Conservation (phyloP, 441 rosid species). For the Isatis lusitanica region DNA sequence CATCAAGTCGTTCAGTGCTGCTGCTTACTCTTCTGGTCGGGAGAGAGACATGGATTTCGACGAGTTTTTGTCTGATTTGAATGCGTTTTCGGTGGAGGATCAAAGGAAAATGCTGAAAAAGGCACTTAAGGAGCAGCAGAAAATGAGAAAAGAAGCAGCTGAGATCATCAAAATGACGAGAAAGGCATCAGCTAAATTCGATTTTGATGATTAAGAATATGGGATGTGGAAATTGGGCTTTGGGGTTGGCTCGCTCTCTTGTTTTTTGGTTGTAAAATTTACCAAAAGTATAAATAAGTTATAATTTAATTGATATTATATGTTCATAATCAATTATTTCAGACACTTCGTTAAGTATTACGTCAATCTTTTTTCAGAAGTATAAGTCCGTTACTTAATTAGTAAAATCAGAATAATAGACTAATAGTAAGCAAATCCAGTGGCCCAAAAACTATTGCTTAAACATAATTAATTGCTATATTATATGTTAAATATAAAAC, state of each 20-base stretch:
- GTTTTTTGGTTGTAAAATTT: neutral
- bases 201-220: slow-evolving; percentile 30
- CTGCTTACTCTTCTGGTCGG: slow-evolving; percentile 26
- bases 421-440: too few species aligned
- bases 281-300: slow-evolving; percentile 9
- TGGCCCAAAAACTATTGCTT: too few species aligned
- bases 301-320: neutral
- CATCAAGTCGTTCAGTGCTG: slow-evolving; percentile 8
- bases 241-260: neutral
- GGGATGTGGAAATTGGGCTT: neutral
- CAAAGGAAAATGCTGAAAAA: slow-evolving; percentile 52
- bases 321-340: neutral
- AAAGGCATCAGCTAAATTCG: slow-evolving; percentile 57
- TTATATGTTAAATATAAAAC: too few species aligned
- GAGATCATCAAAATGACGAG: slow-evolving; percentile 64
- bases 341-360: too few species aligned
- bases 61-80: slow-evolving; percentile 52
- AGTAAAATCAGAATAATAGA: too few species aligned
- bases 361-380: too few species aligned
- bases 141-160: slow-evolving; percentile 63
- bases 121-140: slow-evolving; percentile 68
- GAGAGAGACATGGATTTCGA: slow-evolving; percentile 39
- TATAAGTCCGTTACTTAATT: too few species aligned
- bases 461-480: too few species aligned
- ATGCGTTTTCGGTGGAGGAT: slow-evolving; percentile 54